These are phyloP conservation scores for Gleditsia sinensis DNA, from an alignment of 306 rosid genomes.

Conservation along the genomic window DNA sequence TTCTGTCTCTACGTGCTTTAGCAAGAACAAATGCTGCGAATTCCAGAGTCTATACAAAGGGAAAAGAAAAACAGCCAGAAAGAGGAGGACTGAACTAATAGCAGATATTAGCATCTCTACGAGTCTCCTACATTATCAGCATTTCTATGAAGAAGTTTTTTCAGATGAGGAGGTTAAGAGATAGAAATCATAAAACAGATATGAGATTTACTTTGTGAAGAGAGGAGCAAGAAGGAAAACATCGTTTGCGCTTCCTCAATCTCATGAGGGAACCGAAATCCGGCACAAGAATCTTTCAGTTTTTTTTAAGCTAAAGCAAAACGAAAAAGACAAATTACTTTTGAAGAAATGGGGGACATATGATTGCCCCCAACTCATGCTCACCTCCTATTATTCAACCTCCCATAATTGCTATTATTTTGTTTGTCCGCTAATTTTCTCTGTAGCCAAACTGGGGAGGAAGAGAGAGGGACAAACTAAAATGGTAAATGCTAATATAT, in stretches of 20 bases:
- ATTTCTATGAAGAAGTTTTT: neutral
- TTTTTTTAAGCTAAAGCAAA: slow-evolving; percentile 50
- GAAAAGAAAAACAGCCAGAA: slow-evolving; percentile 18
- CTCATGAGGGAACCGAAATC: slow-evolving; percentile 69
- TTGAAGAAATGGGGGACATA: slow-evolving; percentile 49
- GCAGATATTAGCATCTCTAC: slow-evolving; percentile 4
- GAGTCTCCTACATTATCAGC: slow-evolving; percentile 28
- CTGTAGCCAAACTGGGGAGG: slow-evolving; percentile 40
- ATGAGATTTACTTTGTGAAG: slow-evolving; percentile 61
- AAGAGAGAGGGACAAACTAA: neutral
- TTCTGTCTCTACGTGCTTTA: neutral
- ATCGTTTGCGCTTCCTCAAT: slow-evolving; percentile 76
- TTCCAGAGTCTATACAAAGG: slow-evolving; percentile 6
- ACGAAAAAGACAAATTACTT: slow-evolving; percentile 20
- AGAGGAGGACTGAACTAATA: neutral
- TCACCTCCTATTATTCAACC: slow-evolving; percentile 55
- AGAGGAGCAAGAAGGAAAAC: slow-evolving; percentile 88
- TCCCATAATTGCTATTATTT: slow-evolving; percentile 41
- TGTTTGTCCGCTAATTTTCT: slow-evolving; percentile 40
- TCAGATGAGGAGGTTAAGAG: slow-evolving; percentile 12
- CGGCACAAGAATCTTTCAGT: slow-evolving; percentile 34
- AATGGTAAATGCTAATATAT: neutral
- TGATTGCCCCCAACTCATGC: slow-evolving; percentile 69
- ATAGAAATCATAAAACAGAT: slow-evolving; percentile 4
- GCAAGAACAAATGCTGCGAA: neutral